Evolutionary conservation across 202 grass and related monocot species (phyloP).

Genomic region (Cymbopogon flexuosus): DNA sequence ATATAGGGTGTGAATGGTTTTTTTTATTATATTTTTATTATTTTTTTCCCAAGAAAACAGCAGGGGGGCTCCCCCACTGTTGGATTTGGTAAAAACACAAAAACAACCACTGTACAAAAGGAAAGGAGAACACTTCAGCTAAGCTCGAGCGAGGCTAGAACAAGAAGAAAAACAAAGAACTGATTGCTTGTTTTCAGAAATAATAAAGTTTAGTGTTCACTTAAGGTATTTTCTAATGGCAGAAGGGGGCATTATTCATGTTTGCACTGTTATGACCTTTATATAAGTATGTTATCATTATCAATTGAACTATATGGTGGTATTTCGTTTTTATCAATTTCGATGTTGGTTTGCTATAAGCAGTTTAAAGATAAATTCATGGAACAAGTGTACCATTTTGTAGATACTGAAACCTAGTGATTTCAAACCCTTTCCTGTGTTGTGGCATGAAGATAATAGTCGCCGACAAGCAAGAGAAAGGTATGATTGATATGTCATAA

Average conservation of each 20-base stretch:
- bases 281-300: slow-evolving; percentile 11
- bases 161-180: not conserved
- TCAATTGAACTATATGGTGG: not conserved
- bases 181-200: not conserved
- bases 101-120: not conserved
- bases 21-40: too few relatives aligned
- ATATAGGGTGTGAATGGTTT: not conserved
- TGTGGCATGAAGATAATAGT: slow-evolving; percentile 96
- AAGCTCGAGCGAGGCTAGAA: not conserved
- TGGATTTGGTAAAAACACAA: not conserved
- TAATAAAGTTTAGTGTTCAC: not conserved
- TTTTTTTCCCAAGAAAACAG: not conserved
- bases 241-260: not conserved
- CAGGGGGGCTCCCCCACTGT: not conserved
- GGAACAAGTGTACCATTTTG: slow-evolving; percentile 35
- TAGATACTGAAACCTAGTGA: slow-evolving; percentile 81
- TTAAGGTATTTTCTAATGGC: not conserved
- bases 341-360: not conserved
- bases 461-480: slow-evolving; percentile 76
- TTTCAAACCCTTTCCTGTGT: slow-evolving; percentile 83
- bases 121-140: not conserved
- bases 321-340: not conserved
- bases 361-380: slow-evolving; percentile 35
- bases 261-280: not conserved
- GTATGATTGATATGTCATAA: slow-evolving; percentile 38